Percentiles rank a stretch among this genome's conserved stretches.
phyloP scores from a whole-genome alignment of 1,284 basidiomycete genomes.

The Ustilago bromivora region DNA sequence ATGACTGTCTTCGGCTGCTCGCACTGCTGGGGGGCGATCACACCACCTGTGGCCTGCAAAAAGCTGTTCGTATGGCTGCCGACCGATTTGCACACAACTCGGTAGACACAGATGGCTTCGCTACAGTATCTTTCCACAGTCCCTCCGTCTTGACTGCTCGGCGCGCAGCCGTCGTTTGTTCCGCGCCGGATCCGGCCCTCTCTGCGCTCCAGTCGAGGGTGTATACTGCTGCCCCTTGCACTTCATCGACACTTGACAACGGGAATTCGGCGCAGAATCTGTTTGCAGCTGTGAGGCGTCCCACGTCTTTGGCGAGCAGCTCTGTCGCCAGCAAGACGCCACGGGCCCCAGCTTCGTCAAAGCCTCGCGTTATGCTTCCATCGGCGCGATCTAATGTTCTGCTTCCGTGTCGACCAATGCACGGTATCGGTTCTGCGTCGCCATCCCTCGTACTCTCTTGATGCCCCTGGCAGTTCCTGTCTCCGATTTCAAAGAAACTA shows the following conservation, averaged over 20 bases:
- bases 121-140: slow-evolving; percentile 17
- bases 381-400: slow-evolving; percentile 20
- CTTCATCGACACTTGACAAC: slow-evolving; percentile 3
- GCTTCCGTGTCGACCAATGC: slow-evolving; percentile 25
- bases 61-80: slow-evolving; percentile 29
- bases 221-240: background rate
- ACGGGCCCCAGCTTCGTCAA: background rate
- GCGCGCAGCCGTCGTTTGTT: background rate
- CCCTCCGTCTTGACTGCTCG: background rate
- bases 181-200: background rate
- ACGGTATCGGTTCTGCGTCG: slow-evolving; percentile 15
- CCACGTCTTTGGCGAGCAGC: background rate
- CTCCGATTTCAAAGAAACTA: no score
- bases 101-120: slow-evolving; percentile 27
- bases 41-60: slow-evolving; percentile 11
- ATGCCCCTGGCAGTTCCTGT: no score
- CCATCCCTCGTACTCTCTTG: slow-evolving; percentile 22
- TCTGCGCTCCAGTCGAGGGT: background rate
- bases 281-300: slow-evolving; percentile 15
- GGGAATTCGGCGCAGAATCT: slow-evolving; percentile 17
- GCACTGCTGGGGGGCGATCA: slow-evolving; percentile 15
- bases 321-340: background rate
- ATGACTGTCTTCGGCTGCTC: slow-evolving; percentile 45
- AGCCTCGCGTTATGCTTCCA: slow-evolving; percentile 9
- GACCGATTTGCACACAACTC: slow-evolving; percentile 26